phyloP scores from a whole-genome alignment of 139 green algal genomes.

The Chlorella sp. region DNA sequence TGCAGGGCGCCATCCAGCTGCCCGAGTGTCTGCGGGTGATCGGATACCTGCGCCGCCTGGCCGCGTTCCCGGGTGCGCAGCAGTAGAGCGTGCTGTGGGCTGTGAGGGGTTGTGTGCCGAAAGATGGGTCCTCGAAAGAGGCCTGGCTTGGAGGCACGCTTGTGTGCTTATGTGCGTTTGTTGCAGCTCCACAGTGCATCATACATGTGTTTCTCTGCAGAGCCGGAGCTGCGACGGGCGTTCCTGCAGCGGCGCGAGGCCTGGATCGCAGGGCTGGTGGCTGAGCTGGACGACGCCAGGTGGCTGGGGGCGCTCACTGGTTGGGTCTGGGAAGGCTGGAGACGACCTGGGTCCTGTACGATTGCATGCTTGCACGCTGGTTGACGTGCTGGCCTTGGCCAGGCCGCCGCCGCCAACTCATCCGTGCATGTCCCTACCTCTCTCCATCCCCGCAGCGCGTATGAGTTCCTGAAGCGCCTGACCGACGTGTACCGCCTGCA shows the following conservation, averaged over 20 bases:
- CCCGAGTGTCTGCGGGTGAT: slow-evolving; percentile 95
- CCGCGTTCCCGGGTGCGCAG: slow-evolving; percentile 64
- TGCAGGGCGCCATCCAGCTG: slow-evolving; percentile 80
- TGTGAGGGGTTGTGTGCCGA: neutral
- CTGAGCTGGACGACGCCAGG: slow-evolving; percentile 76
- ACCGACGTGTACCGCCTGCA: slow-evolving; percentile 97
- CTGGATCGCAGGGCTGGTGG: slow-evolving; percentile 75
- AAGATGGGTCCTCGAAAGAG: neutral
- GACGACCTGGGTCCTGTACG: no score
- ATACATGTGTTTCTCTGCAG: neutral
- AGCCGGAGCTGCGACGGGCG: slow-evolving; percentile 75
- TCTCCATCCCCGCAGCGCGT: slow-evolving; percentile 39
- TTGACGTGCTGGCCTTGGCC: no score
- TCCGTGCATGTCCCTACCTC: no score
- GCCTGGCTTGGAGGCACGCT: neutral
- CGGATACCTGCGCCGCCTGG: slow-evolving; percentile 92
- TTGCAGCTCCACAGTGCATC: no score
- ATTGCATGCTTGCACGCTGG: no score
- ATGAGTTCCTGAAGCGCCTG: slow-evolving; percentile 90
- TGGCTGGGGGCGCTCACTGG: no score
- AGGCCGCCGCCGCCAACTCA: no score
- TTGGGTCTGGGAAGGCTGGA: no score
- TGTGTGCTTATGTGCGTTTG: neutral
- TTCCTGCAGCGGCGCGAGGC: slow-evolving; percentile 86
- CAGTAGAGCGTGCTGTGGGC: neutral